Base-by-base conservation (phyloP, 1,139 yeast genomes). In the Yamadazyma sp. region DNA sequence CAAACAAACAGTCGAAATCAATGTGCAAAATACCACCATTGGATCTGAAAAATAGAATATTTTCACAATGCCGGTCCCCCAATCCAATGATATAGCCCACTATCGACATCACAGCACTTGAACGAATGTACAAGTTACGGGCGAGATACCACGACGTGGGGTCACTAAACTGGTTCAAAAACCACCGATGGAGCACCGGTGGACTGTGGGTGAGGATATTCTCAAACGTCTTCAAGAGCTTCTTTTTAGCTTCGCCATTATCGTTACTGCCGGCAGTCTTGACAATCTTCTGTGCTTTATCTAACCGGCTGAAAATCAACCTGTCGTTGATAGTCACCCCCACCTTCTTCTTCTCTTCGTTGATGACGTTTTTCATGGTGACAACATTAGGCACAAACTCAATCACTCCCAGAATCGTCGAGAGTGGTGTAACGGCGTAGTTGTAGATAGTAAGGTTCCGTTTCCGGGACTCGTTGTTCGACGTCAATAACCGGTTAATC, bases 31-130 rank as follows among this genome's bases (percentile, higher is more conserved):
- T 80, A 8, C 80, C 80, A 1, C 98, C 98, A 2, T 80, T 76
- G 31, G 74, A 76, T 48, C 84, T 82, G 53, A 84, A 78, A 34
- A 92, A 67, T 39, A 94, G 62, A 18, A 94, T 78, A 54, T 94
- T 94, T 55, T 94, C 98, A 52, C 96, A 86, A 57, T 94, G 99
- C 22, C 99, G 72, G 60, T 94, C 99, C 15, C 99, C 99, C 35
- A 94, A 72, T 6, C 96, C 94, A 32, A 85, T 70, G 40, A 92
- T 80, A 56, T 86, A 88, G 0, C 99, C 98, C 6, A 92, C 95
- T 70, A 94, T 89, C 0, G 97, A 90, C 98, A 94, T 94, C 0
- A 90, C 98, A 0, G 97, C 97, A 20, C 87, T 68, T 0, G 96
- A 82, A 38, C 96, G 70, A 0, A 87, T 80, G 56, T 78, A 94